phyloP scores from a whole-genome alignment of 2,329 filamentous ascomycete species.

The Pyrenochaeta sp. region DNA sequence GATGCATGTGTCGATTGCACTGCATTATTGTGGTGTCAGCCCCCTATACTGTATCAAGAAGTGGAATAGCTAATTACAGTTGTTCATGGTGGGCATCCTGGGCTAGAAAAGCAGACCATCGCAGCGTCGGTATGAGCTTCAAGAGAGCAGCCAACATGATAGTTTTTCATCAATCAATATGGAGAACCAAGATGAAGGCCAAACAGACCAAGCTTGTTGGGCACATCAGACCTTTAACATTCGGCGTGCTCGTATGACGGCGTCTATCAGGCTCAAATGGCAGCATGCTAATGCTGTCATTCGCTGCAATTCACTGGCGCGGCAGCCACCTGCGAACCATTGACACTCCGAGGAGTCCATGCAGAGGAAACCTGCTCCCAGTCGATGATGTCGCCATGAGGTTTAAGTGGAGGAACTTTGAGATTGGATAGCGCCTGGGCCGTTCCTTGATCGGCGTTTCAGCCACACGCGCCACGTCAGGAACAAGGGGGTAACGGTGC shows the following conservation, averaged over 20 bases:
- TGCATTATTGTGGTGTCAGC: neutral
- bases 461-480: neutral
- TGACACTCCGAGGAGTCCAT: neutral
- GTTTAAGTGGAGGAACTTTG: neutral
- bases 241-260: neutral
- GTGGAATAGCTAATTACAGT: conserved; percentile 1
- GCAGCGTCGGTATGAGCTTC: conserved; percentile 7
- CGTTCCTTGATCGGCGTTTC: neutral
- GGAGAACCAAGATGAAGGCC: neutral
- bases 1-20: conserved; percentile 12
- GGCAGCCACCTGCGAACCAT: neutral
- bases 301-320: neutral
- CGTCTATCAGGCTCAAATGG: neutral
- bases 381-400: neutral
- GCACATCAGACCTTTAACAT: neutral
- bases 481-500: too few relatives aligned
- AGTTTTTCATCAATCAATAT: neutral
- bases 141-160: conserved; percentile 8
- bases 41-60: neutral
- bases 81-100: conserved; percentile 2
- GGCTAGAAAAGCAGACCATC: conserved; percentile 1
- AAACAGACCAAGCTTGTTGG: neutral
- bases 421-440: neutral
- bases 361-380: neutral
- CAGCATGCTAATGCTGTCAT: neutral